Evolutionary conservation across 768 basidiomycete genomes (phyloP).

Genomic region (Kwoniella mangroviensis): DNA sequence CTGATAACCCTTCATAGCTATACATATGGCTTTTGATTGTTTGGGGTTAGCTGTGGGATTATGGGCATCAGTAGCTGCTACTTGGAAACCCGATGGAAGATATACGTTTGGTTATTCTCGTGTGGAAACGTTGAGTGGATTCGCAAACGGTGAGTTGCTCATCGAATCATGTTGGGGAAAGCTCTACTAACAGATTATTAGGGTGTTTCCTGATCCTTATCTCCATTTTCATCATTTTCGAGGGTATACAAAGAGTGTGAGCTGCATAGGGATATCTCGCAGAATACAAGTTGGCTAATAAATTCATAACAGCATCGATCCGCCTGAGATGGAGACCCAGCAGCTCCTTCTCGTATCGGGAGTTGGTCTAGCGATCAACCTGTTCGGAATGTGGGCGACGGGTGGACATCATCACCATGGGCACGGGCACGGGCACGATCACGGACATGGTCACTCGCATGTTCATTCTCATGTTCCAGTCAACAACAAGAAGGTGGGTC

Average conservation of each 20-base stretch:
- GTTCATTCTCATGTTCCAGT: slow-evolving; percentile 41
- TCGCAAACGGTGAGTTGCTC: slow-evolving; percentile 89
- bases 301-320: slow-evolving; percentile 69
- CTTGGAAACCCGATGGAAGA: slow-evolving; percentile 90
- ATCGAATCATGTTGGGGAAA: too few relatives aligned
- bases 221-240: slow-evolving; percentile 96
- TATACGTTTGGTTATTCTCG: slow-evolving; percentile 98
- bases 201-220: slow-evolving; percentile 62
- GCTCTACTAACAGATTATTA: slow-evolving; percentile 11
- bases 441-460: slow-evolving; percentile 48
- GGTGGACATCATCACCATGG: slow-evolving; percentile 66
- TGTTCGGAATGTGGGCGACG: slow-evolving; percentile 99
- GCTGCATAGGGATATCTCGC: too few relatives aligned
- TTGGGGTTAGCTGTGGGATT: slow-evolving; percentile 95
- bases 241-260: slow-evolving; percentile 92
- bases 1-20: slow-evolving; percentile 66
- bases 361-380: slow-evolving; percentile 86
- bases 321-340: slow-evolving; percentile 93
- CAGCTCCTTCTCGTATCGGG: slow-evolving; percentile 88
- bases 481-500: slow-evolving; percentile 44
- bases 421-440: slow-evolving; percentile 47
- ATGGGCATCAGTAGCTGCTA: slow-evolving; percentile 95
- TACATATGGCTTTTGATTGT: slow-evolving; percentile 99
- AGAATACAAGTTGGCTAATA: background rate
- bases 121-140: slow-evolving; percentile 95